Evolutionary conservation across 345 rosid species (phyloP), one percentile per base, ranked within the genome.

Genomic region (Acer campestre): DNA sequence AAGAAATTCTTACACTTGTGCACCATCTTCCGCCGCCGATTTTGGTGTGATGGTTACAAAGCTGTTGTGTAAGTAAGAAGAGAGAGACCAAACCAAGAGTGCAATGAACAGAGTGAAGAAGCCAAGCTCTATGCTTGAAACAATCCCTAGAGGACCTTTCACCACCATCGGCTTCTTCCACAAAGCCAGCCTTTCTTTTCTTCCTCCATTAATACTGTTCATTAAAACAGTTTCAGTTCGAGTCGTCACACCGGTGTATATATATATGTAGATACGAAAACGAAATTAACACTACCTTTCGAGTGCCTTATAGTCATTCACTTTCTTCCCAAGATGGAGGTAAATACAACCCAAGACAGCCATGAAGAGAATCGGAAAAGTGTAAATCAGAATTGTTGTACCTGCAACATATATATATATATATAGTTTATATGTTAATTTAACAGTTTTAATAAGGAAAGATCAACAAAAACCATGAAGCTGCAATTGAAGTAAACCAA

Each of bases 121-220:
- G 16, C 82, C 73, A 1, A 95, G 31, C 81, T 93, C 99, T 25
- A 75, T 79, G 62, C 82, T 76, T 1, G 97, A 86, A 46, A 95
- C 97, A 69, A 95, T 90, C 77, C 99, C 99, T 2, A 92, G 78
- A 13, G 99, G 97, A 6, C 98, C 97, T 68, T 84, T 93, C 80
- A 87, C 92, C 13, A 93, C 70, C 88, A 89, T 82, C n/a, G 95
- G 94, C 76, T 48, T 85, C 84, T 75, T 90, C 88, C 82, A 88
- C 42, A 38, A 12, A 7, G 9, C 82, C 56, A 48, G 25, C 0
- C 16, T 1, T 5, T 70, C 61, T 10, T 72, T 75, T 51, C 38
- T 75, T 51, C 38, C 65, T 42, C 76, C 73, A 3, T 64, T 78
- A 42, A 42, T 42, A 46, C 88, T 73, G 82, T 48, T 62, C 2